Base-by-base conservation (phyloP, 2,329 filamentous ascomycete genomes). In the Fusarium coicis region DNA sequence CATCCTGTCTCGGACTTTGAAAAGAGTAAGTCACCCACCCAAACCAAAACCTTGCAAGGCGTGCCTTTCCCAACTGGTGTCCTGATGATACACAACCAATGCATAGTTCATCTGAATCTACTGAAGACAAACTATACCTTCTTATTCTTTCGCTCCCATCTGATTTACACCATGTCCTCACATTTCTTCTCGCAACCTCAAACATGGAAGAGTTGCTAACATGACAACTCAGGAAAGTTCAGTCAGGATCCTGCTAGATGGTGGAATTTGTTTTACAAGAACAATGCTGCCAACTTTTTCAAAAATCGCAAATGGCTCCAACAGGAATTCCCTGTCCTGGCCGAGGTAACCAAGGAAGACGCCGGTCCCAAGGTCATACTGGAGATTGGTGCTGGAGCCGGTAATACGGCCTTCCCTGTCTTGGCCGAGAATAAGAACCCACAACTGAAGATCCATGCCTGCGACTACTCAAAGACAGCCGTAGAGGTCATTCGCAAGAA, bases 231-330 rank as follows among this genome's bases (percentile, higher is more conserved):
- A 93, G 91, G 85, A 77, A 93, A 94, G 75, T 98, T 98, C 86
- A 98, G 98, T 81, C 86, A 88, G 50, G 90, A 97, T 74, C 96
- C 96, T 1, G 95, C 94, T 70, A 97, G 95, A 82, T 98, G 95
- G 94, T 99, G 96, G 96, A 96, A 99, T 79, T 85, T 93, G 62
- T 99, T 99, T 84, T 99, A 99, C 87, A 95, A 96, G 84, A 97
- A 98, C 85, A 98, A 99, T 83, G 93, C 93, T 26, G 90, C 92
- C 78, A 98, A 98, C 80, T 99, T 99, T 84, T 99, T 99, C 90
- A 99, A 99, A 84, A 93, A 99, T 80, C 90, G 96, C 73, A 98
- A 98, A 81, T 99, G 96, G 96, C 85, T 99, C 37, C 92, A 93
- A 73, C 96, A 98, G 82, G 96, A 99, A 82, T 99, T 99, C 74